These are phyloP conservation scores for Chalaropsis ovoidea DNA, from an alignment of 2,329 filamentous ascomycete genomes.

Conservation along the genomic window DNA sequence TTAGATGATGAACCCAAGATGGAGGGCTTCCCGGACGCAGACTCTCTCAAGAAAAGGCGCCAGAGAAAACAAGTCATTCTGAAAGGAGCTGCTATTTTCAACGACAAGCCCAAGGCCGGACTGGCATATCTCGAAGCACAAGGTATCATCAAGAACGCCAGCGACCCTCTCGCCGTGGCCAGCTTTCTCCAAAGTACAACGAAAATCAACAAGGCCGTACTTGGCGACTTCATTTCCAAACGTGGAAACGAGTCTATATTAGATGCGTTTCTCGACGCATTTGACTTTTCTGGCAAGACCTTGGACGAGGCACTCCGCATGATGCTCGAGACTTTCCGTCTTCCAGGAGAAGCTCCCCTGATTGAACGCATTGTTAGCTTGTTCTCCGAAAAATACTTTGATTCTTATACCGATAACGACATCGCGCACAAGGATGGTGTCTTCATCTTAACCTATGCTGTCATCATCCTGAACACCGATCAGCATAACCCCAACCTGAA, in stretches of 20 bases:
- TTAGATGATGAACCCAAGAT: constrained; percentile 55
- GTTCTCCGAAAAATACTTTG: constrained; percentile 80
- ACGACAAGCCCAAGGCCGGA: constrained; percentile 84
- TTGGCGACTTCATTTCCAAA: constrained; percentile 91
- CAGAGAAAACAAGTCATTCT: constrained; percentile 80
- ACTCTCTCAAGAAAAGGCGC: constrained; percentile 58
- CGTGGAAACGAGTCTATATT: constrained; percentile 77
- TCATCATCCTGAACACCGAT: constrained; percentile 96
- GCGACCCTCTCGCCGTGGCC: constrained; percentile 69
- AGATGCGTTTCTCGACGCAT: constrained; percentile 71
- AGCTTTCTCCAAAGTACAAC: constrained; percentile 79
- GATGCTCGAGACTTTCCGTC: constrained; percentile 81
- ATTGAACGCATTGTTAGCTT: constrained; percentile 86
- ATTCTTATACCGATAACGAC: constrained; percentile 53
- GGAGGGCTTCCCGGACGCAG: constrained; percentile 53
- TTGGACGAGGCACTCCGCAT: constrained; percentile 83
- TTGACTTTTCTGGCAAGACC: constrained; percentile 76
- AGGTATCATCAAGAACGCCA: constrained; percentile 69
- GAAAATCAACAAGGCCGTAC: constrained; percentile 75
- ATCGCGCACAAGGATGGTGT: constrained; percentile 79
- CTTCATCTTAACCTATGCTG: constrained; percentile 86
- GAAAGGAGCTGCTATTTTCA: constrained; percentile 80
- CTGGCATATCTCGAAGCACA: constrained; percentile 76
- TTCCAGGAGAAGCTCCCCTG: constrained; percentile 84
- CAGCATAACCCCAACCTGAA: constrained; percentile 90